These are phyloP conservation scores for Cytospora mali DNA, from an alignment of 2,329 filamentous ascomycete genomes.

Conservation along the genomic window DNA sequence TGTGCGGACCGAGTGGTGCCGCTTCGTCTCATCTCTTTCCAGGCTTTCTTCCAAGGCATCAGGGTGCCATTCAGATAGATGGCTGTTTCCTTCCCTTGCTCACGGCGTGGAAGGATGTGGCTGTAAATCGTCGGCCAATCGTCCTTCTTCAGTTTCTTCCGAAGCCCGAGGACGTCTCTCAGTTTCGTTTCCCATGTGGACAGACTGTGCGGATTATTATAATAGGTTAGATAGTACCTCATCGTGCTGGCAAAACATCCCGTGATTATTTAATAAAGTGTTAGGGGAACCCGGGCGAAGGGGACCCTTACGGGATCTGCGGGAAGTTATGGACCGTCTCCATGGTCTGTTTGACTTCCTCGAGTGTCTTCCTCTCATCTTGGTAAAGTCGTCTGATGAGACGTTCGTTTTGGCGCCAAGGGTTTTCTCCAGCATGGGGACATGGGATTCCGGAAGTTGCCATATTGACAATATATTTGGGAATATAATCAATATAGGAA, in stretches of 20 bases:
- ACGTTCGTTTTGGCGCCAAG: background rate
- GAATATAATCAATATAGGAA: background rate
- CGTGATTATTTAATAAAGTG: background rate
- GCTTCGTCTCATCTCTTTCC: constrained; percentile 3
- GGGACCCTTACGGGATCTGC: background rate
- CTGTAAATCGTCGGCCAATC: constrained; percentile 1
- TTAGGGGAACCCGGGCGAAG: too few species aligned
- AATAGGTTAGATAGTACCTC: background rate
- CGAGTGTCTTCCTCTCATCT: constrained; percentile 7
- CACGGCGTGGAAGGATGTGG: background rate
- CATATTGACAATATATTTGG: background rate
- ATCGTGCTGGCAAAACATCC: too few species aligned
- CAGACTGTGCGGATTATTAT: background rate
- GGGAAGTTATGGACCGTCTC: constrained; percentile 2
- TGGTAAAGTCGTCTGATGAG: background rate
- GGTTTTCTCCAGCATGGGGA: background rate
- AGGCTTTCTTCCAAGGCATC: background rate
- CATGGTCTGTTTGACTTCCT: constrained; percentile 8
- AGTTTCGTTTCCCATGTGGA: background rate
- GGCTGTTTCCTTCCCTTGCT: background rate
- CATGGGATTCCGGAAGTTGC: background rate
- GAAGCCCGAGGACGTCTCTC: constrained; percentile 1
- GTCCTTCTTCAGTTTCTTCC: background rate
- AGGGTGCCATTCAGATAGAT: background rate
- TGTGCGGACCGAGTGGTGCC: background rate